Evolutionary conservation across 345 rosid species (phyloP).

Genomic region (Salix exigua): DNA sequence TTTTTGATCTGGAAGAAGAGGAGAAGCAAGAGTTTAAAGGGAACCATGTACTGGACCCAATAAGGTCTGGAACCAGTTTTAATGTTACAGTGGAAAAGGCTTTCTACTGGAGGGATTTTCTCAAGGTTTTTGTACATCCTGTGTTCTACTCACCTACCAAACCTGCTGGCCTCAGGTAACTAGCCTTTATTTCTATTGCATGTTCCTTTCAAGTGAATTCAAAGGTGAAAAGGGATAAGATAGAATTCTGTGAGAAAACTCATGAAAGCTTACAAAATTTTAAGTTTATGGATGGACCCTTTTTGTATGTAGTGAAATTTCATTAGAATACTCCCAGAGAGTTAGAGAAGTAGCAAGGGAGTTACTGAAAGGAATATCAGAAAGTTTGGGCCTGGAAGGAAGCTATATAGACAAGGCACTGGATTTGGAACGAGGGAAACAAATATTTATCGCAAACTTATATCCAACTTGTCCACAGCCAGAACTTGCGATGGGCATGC

Average conservation of each 20-base stretch:
- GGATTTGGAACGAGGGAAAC: constrained; percentile 32
- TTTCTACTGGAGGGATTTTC: constrained; percentile 51
- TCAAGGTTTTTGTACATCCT: constrained; percentile 45
- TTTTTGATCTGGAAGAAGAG: constrained; percentile 46
- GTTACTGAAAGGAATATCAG: constrained; percentile 42
- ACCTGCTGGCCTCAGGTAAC: constrained; percentile 22
- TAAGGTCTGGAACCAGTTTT: constrained; percentile 57
- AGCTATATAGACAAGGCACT: constrained; percentile 25
- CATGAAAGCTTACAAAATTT: no score
- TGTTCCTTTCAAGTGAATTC: no score
- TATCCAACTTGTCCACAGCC: constrained; percentile 64
- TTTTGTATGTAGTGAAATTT: constrained; percentile 39
- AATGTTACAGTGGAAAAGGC: constrained; percentile 38
- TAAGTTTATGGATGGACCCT: no score
- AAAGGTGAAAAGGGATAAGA: no score
- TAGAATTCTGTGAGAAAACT: no score
- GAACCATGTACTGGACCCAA: constrained; percentile 49
- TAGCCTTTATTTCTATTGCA: no score
- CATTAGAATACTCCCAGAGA: constrained; percentile 28
- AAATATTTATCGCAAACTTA: constrained; percentile 28
- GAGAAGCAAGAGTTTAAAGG: constrained; percentile 43
- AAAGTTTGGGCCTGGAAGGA: constrained; percentile 44
- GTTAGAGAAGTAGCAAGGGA: constrained; percentile 28
- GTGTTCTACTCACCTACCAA: constrained; percentile 41
- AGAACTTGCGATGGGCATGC: constrained; percentile 53